phyloP scores from a whole-genome alignment of 371 early-diverging fungal genomes.

The Rhizopus microsporus region DNA sequence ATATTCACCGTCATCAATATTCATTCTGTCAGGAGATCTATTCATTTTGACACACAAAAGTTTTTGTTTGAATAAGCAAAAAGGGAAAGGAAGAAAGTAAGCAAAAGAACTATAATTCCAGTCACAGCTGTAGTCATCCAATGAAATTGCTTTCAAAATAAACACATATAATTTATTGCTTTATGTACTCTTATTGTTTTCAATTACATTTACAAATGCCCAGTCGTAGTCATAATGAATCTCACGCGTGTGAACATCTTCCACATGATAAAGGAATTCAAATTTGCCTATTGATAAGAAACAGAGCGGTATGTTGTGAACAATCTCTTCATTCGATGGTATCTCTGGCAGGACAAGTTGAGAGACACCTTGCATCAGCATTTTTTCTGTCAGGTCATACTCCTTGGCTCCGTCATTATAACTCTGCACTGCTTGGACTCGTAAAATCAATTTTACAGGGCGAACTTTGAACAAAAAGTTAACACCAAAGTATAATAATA shows the following conservation, averaged over 20 bases:
- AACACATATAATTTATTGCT: neutral
- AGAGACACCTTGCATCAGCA: conserved; percentile 63
- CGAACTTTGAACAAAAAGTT: conserved; percentile 22
- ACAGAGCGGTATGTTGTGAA: conserved; percentile 51
- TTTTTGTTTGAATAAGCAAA: too few relatives aligned
- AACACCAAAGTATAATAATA: neutral
- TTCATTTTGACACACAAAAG: conserved; percentile 12
- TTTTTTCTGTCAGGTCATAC: conserved; percentile 58
- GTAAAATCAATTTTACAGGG: conserved; percentile 60
- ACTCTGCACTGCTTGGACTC: conserved; percentile 69
- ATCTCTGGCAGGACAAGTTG: conserved; percentile 65
- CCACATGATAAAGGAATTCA: conserved; percentile 66
- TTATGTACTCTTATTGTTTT: neutral
- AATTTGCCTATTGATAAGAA: conserved; percentile 67
- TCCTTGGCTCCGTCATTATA: conserved; percentile 67
- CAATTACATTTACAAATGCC: conserved; percentile 36
- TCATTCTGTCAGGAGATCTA: conserved; percentile 54
- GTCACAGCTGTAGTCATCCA: too few relatives aligned
- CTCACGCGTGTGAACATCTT: conserved; percentile 63
- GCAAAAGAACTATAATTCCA: too few relatives aligned
- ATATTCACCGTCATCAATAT: conserved; percentile 57
- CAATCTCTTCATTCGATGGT: conserved; percentile 16
- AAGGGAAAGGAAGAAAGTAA: too few relatives aligned
- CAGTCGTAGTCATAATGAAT: conserved; percentile 65
- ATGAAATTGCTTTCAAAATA: neutral